Conservation (phyloP, 163 green algal species). For the Chlamydomonas reinhardtii region DNA sequence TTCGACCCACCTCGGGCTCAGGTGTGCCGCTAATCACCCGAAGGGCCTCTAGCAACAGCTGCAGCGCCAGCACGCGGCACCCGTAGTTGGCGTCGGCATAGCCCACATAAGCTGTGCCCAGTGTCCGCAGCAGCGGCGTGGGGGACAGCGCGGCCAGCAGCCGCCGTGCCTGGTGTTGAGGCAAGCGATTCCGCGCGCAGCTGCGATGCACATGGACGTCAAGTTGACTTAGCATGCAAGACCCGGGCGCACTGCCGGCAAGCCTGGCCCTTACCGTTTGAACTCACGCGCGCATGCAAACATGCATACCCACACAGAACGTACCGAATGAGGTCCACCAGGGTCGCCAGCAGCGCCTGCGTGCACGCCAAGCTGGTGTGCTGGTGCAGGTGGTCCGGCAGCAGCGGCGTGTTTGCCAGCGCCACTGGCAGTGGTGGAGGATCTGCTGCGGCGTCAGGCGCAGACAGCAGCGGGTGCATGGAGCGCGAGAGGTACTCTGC, state of each 20-base stretch:
- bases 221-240: too few relatives aligned
- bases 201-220: background rate
- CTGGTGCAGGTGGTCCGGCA: background rate
- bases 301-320: too few relatives aligned
- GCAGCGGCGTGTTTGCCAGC: conserved; percentile 35
- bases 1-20: background rate
- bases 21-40: background rate
- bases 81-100: conserved; percentile 31
- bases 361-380: conserved; percentile 5
- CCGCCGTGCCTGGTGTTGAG: background rate
- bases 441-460: conserved; percentile 21
- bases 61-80: conserved; percentile 27
- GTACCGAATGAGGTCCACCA: conserved; percentile 26
- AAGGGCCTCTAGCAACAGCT: conserved; percentile 43
- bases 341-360: conserved; percentile 10
- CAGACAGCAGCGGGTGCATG: conserved; percentile 41
- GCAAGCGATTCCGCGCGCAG: conserved; percentile 1
- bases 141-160: conserved; percentile 25
- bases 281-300: too few relatives aligned
- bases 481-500: conserved; percentile 43
- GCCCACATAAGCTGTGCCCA: conserved; percentile 7
- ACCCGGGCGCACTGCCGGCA: too few relatives aligned
- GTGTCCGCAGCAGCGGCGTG: conserved; percentile 19
- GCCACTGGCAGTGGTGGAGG: conserved; percentile 42
- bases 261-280: too few relatives aligned